Percentiles rank a stretch among this genome's conserved stretches.
These are phyloP conservation scores for Ustilago esculenta DNA, from an alignment of 1,284 basidiomycete genomes.

Conservation along the genomic window DNA sequence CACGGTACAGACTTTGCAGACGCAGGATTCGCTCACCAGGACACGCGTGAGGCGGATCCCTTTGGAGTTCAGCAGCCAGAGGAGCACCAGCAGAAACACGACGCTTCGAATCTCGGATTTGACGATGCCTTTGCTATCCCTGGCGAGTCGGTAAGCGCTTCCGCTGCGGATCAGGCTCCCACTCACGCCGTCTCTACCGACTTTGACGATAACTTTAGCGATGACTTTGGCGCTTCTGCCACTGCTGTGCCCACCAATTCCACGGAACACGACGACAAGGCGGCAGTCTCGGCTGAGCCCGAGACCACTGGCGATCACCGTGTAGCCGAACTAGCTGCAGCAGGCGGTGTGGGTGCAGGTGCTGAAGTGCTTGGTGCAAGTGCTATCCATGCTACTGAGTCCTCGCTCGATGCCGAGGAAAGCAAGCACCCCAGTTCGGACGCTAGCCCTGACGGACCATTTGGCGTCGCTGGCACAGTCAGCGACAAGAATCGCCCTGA, in stretches of 20 bases:
- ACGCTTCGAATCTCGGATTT: conserved; percentile 26
- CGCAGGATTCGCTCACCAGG: conserved; percentile 5
- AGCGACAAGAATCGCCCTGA: conserved; percentile 41
- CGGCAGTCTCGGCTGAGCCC: conserved; percentile 11
- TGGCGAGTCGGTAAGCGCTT: conserved; percentile 50
- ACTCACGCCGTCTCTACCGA: conserved; percentile 14
- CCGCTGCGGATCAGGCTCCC: conserved; percentile 47
- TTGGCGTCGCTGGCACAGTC: conserved; percentile 9
- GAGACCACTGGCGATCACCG: conserved; percentile 66
- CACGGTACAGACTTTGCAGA: not conserved
- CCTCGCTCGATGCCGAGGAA: conserved; percentile 10
- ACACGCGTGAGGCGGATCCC: conserved; percentile 35
- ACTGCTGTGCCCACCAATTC: conserved; percentile 7
- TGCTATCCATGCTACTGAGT: conserved; percentile 10
- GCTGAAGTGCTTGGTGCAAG: conserved; percentile 11
- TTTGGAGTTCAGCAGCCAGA: conserved; percentile 47
- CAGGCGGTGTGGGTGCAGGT: conserved; percentile 17
- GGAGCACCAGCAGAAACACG: conserved; percentile 4
- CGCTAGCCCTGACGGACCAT: conserved; percentile 30
- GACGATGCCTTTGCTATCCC: conserved; percentile 74
- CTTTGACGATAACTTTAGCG: conserved; percentile 64
- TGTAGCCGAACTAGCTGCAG: conserved; percentile 10
- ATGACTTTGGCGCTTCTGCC: conserved; percentile 55
- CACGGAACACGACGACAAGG: not conserved
- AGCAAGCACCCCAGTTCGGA: not conserved